Evolutionary conservation across 2,329 filamentous ascomycete genomes (phyloP), one percentile per base, ranked within the genome.

Genomic region (Fusarium sp.): DNA sequence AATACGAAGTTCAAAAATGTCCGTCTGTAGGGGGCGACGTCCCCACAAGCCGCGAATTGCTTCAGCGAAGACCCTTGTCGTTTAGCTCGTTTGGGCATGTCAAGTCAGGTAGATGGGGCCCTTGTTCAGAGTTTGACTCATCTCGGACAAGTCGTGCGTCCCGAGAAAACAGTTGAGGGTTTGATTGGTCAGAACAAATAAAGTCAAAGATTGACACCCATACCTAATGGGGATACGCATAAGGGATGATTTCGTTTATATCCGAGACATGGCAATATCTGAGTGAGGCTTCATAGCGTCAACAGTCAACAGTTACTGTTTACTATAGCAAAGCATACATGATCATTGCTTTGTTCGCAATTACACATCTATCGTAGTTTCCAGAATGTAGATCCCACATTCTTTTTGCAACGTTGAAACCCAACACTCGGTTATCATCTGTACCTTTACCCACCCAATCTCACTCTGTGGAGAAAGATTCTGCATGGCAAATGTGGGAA

Each of bases 21-120:
- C 63, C 61, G 61, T 20, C 4, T 20, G 29, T 20, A 61, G 30
- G 61, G 61, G 46, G 32, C 25, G 10, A 47, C 34, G 30, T 27
- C 52, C 49, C 61, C 61, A 65, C 61, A 45, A 32, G 20, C 55
- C 47, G 46, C 24, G 62, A 62, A 67, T 67, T 42, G 37, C 62
- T 62, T 67, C 62, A 53, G 27, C 34, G n/a, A 18, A 47, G n/a
- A 56, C 25, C 57, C 51, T 37, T 55, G 49, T 22, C 22, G 30
- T 30, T 46, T 24, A 41, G 25, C 13, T 48, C 37, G 29, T 47
- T 42, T 20, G 46, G 53, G 25, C 25, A 29, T 30, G 53, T 47
- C 24, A 54, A 61, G 62, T 66, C 61, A 66, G 48, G n/a, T 9
- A 8, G 11, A 56, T 66, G 63, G 63, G 34, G 30, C 13, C 37